Percentiles rank a stretch among this genome's conserved stretches.
phyloP scores from a whole-genome alignment of 331 rosid species.

The Dryas integrifolia region DNA sequence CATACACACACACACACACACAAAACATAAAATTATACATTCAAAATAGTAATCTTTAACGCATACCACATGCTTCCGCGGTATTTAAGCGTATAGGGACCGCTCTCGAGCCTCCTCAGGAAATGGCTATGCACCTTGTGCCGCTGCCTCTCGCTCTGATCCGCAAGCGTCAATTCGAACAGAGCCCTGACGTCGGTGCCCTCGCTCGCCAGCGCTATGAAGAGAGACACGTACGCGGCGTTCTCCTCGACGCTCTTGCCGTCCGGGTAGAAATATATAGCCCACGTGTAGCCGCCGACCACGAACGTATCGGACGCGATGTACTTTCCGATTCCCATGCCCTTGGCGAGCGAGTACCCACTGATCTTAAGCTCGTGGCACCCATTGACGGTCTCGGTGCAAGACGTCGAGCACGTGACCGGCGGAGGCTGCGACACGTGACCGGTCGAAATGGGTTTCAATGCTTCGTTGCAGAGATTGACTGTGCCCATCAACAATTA shows the following conservation, averaged over 20 bases:
- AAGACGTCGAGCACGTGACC: slow-evolving; percentile 43
- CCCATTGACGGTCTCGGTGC: slow-evolving; percentile 50
- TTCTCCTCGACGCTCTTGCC: slow-evolving; percentile 56
- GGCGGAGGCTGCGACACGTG: slow-evolving; percentile 11
- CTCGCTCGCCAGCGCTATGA: slow-evolving; percentile 57
- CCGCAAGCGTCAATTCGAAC: slow-evolving; percentile 52
- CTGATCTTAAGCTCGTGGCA: slow-evolving; percentile 51
- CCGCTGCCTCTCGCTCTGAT: slow-evolving; percentile 51
- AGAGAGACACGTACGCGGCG: slow-evolving; percentile 49
- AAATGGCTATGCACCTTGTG: slow-evolving; percentile 73
- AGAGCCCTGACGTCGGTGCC: slow-evolving; percentile 62
- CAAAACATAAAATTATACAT: neutral
- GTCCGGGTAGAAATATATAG: slow-evolving; percentile 65
- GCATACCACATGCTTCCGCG: slow-evolving; percentile 69
- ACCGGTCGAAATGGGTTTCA: slow-evolving; percentile 23
- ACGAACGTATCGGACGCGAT: slow-evolving; percentile 50
- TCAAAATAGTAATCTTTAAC: neutral
- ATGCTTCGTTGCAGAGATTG: slow-evolving; percentile 27
- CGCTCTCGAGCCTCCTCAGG: slow-evolving; percentile 45
- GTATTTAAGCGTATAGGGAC: slow-evolving; percentile 57
- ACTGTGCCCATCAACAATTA: slow-evolving; percentile 50
- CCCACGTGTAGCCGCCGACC: slow-evolving; percentile 62
- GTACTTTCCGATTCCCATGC: slow-evolving; percentile 57
- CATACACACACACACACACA: neutral
- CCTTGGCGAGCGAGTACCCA: slow-evolving; percentile 51